phyloP scores from a whole-genome alignment of 768 basidiomycete genomes.

The Leccinellum albellum region DNA sequence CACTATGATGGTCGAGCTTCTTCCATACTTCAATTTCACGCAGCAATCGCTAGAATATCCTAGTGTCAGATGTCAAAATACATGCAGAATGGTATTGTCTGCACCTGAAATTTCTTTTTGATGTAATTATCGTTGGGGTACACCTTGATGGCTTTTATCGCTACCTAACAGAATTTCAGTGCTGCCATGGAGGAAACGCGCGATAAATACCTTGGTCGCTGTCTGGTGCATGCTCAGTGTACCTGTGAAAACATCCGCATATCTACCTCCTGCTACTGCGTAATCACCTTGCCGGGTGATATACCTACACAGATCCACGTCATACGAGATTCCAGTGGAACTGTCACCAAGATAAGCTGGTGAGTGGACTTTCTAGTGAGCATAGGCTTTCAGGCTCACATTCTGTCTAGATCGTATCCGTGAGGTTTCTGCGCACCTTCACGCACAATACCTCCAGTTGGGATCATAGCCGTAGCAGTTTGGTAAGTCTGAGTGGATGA shows the following conservation, averaged over 20 bases:
- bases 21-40: slow-evolving; percentile 5
- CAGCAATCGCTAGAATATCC: background rate
- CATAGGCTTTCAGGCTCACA: background rate
- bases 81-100: background rate
- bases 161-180: background rate
- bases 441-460: background rate
- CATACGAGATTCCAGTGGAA: background rate
- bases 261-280: background rate
- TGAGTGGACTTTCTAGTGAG: background rate
- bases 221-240: background rate
- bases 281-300: background rate
- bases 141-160: slow-evolving; percentile 3
- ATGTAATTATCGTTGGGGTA: background rate
- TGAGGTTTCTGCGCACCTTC: background rate
- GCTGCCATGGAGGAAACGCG: background rate
- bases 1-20: slow-evolving; percentile 1
- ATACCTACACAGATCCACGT: background rate
- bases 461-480: background rate
- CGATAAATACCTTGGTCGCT: background rate
- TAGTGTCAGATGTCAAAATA: background rate
- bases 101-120: background rate
- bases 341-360: background rate
- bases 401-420: background rate
- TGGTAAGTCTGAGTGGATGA: background rate
- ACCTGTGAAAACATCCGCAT: background rate